Evolutionary conservation across 2,329 filamentous ascomycete genomes (phyloP).

Genomic region (Thielaviopsis musarum): DNA sequence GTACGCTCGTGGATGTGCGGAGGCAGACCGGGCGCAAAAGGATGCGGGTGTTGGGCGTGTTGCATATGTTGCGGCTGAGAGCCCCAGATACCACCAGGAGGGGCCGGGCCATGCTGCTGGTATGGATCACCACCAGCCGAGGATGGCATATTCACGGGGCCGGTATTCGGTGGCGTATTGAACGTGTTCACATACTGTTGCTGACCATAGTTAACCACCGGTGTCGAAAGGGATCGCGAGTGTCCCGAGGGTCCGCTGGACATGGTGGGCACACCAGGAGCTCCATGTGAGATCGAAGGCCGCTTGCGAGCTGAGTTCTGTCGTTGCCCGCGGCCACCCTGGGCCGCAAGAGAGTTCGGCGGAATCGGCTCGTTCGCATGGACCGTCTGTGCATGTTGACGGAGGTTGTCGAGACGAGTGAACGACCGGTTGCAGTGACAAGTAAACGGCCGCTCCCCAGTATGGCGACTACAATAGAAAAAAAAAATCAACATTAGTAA

Average conservation of each 20-base stretch:
- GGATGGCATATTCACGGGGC: neutral
- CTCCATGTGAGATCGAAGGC: slow-evolving; percentile 29
- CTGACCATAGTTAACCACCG: slow-evolving; percentile 5
- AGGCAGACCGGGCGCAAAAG: no score
- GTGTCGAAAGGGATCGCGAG: slow-evolving; percentile 9
- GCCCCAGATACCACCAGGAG: no score
- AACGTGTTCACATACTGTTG: slow-evolving; percentile 2
- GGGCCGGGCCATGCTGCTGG: slow-evolving; percentile 1
- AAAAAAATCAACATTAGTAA: neutral
- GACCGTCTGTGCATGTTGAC: slow-evolving; percentile 93
- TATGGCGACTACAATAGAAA: slow-evolving; percentile 58
- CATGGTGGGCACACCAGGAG: slow-evolving; percentile 33
- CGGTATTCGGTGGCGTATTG: neutral
- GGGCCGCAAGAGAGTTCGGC: slow-evolving; percentile 77
- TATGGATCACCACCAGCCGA: neutral
- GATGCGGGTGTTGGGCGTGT: no score
- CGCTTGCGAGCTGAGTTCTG: slow-evolving; percentile 45
- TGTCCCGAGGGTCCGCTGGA: slow-evolving; percentile 1
- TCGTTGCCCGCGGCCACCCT: slow-evolving; percentile 59
- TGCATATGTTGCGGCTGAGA: no score
- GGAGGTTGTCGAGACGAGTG: slow-evolving; percentile 27
- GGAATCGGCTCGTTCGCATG: slow-evolving; percentile 97
- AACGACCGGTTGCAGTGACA: slow-evolving; percentile 79
- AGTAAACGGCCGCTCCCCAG: slow-evolving; percentile 88
- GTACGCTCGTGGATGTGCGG: neutral